Percentiles rank a stretch among this genome's conserved stretches.
Evolutionary conservation across 352 stramenopile species (phyloP).

Genomic region (Pythium aphanidermatum): DNA sequence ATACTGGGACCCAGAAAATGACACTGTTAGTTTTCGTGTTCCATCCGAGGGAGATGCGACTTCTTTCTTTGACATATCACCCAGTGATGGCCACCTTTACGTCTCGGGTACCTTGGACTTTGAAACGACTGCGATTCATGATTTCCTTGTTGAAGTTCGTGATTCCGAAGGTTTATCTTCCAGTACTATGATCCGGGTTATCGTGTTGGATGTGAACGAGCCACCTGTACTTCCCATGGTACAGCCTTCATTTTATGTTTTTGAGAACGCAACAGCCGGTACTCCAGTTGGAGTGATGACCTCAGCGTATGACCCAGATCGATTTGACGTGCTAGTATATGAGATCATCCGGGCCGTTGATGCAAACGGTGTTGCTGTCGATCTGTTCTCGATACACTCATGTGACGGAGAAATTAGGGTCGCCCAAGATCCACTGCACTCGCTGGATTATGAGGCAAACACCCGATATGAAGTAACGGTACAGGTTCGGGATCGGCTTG

Average conservation of each 20-base stretch:
- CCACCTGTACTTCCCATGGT: constrained; percentile 26
- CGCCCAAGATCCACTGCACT: constrained; percentile 14
- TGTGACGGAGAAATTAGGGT: constrained; percentile 49
- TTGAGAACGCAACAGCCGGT: constrained; percentile 32
- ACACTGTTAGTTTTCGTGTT: constrained; percentile 27
- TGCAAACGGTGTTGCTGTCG: constrained; percentile 22
- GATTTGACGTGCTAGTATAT: constrained; percentile 39
- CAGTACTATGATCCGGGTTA: constrained; percentile 24
- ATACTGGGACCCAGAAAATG: constrained; percentile 62
- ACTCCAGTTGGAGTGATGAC: constrained; percentile 25
- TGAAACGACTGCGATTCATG: constrained; percentile 8
- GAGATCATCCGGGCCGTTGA: constrained; percentile 25
- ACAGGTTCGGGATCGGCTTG: constrained; percentile 39
- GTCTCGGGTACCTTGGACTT: constrained; percentile 15
- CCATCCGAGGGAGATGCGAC: constrained; percentile 12
- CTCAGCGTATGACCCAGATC: constrained; percentile 38
- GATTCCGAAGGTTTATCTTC: constrained; percentile 1
- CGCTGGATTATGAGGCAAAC: constrained; percentile 34
- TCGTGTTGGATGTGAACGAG: constrained; percentile 46
- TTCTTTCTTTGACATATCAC: constrained; percentile 23
- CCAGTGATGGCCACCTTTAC: constrained; percentile 7
- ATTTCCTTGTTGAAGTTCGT: constrained; percentile 12
- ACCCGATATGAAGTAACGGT: constrained; percentile 23
- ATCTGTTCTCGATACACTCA: constrained; percentile 48
- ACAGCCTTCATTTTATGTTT: constrained; percentile 24